Base-by-base conservation (phyloP, 208 protist genomes). In the Trypanosoma melophagium region DNA sequence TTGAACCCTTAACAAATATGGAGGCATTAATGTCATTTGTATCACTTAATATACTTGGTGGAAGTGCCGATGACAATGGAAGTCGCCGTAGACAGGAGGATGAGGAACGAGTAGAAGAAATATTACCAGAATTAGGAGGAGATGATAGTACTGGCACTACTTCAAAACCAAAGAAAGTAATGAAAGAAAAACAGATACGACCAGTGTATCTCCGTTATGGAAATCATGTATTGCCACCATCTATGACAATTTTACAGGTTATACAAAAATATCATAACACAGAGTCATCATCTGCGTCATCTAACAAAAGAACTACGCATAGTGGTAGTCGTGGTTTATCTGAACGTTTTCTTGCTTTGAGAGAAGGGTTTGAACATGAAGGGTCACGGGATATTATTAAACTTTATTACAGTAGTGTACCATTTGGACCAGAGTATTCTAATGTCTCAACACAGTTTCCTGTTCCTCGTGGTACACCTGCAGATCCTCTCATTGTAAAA, bases 221-320 rank as follows among this genome's bases (percentile, higher is more conserved):
- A 10, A 60, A 66, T 1, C 70, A 93, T 62, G 77, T 92, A 19
- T 77, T 95, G 50, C 90, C 86, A 45, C 81, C 79, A 12, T 89
- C 84, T 24, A 89, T 92, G 79, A 91, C 87, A 17, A 81, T 90
- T 52, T 53, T 92, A 42, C 86, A 95, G 35, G 68, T 95, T 19
- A 49, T 90, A 55, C 79, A 93, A 73, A 66, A 63, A 24, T 70
- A 65, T 60, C 42, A 65, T n/a, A 55, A 47, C 10, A n/a, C 57
- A 28, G 8, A 49, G 7, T 50, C 41, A n/a, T 66, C 21, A 50
- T 74, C 41, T 61, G 78, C 31, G 55, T 66, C 28, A n/a, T 35
- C 28, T 35, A 35, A 35, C 5, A 35, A 35, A 35, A 35, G 5
- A 5, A 35, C 1, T 35, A 7, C 28, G 1, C 28, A 35, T 35